Evolutionary conservation across 2,329 filamentous ascomycete species (phyloP), one percentile per base, ranked within the genome.

Genomic region (Cercospora sesami): DNA sequence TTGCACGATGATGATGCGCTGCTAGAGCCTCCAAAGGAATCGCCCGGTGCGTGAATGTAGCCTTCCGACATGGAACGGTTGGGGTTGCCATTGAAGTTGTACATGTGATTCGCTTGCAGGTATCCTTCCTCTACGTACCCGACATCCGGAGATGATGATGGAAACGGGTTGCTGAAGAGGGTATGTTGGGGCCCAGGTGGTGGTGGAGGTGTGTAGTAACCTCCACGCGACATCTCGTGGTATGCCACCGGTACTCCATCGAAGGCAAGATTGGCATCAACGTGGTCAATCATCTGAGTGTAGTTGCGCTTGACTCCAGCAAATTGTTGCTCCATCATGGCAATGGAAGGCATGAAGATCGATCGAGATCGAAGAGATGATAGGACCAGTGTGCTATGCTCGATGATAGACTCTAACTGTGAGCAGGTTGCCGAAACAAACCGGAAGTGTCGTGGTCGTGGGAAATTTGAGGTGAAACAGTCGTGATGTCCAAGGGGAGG

Each of bases 111-210:
- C 10, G 64, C 39, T 28, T 69, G 69, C 4, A 71, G 21, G 53
- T 73, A 73, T 28, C 65, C 71, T 64, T 73, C 71, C 30, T 60
- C 53, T 26, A 69, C 63, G 59, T 72, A 73, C 16, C 68, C 68
- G 14, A 42, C 62, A 55, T 66, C 57, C 26, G 67, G 67, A 18
- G 68, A 55, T 42, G 62, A 64, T 33, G 67, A 48, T 48, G 57
- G 63, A 51, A 70, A 72, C 12, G 71, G 68, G 57, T 69, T 71
- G 70, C 62, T 64, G 70, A 70, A 70, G 21, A 73, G 65, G 14
- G 70, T 67, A 10, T 68, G 60, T 28, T 70, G 68, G 1, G 66
- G 71, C 16, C 66, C 64, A 16, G 48, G 48, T 36, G 68, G 69
- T 31, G 68, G 63, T 21, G 69, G 71, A 23, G 71, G 64, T 18